Conservation (phyloP, 768 basidiomycete genomes). For the Lactarius deliciosus region DNA sequence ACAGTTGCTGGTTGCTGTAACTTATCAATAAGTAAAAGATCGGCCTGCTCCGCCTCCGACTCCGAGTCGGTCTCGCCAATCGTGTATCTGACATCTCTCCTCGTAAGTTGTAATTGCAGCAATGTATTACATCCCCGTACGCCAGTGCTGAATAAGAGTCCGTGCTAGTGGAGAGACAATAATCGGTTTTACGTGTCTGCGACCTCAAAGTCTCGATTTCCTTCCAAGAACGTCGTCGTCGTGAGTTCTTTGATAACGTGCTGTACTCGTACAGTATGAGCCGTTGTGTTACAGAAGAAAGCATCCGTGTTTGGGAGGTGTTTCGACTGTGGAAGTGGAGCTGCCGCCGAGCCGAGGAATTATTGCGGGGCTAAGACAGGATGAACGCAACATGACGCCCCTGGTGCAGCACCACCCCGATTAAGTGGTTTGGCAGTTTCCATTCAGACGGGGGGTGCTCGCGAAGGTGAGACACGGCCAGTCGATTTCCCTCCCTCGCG, state of each 20-base stretch:
- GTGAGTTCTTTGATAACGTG: not conserved
- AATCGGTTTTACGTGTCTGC: not conserved
- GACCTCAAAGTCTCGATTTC: not conserved
- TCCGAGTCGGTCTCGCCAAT: not conserved
- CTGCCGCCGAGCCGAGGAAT: not conserved
- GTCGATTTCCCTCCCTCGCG: not conserved
- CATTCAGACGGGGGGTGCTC: not conserved
- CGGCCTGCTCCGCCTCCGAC: not conserved
- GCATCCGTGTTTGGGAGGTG: not conserved
- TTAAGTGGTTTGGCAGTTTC: not conserved
- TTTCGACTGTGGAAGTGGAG: not conserved
- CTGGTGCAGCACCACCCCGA: not conserved
- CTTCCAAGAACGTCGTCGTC: not conserved
- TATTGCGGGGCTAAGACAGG: not conserved
- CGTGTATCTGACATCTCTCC: not conserved
- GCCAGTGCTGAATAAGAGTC: too few species aligned
- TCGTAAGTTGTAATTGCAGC: not conserved
- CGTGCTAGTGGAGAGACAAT: not conserved
- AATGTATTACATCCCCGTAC: not conserved
- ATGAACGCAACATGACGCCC: not conserved
- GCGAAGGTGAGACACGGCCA: not conserved
- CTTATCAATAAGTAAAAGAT: not conserved
- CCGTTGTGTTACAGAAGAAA: not conserved
- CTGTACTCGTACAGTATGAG: not conserved
- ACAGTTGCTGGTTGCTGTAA: not conserved